Percentiles rank a stretch among this genome's conserved stretches.
phyloP scores from a whole-genome alignment of 495 filamentous ascomycete species.

The Lophiostoma macrostomum region DNA sequence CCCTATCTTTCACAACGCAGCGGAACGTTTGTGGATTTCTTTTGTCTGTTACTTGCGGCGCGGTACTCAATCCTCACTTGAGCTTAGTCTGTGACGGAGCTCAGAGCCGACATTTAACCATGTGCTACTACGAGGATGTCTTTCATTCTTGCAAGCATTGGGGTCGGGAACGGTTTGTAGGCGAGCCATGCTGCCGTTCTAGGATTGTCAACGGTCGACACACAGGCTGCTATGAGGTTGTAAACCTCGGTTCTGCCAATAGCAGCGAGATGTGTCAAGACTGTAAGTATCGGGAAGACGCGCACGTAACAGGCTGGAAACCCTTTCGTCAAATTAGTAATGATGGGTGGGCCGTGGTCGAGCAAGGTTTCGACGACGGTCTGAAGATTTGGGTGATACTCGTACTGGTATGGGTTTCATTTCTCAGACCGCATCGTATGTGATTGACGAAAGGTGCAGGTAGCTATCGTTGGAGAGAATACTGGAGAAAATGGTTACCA shows the following conservation, averaged over 20 bases:
- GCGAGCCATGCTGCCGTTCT: slow-evolving; percentile 31
- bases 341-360: slow-evolving; percentile 21
- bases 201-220: slow-evolving; percentile 21
- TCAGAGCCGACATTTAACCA: too few species aligned
- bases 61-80: too few species aligned
- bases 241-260: slow-evolving; percentile 20
- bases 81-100: too few species aligned
- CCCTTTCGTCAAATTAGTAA: slow-evolving; percentile 24
- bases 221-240: slow-evolving; percentile 20
- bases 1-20: too few species aligned
- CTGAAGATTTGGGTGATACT: neutral
- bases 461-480: neutral
- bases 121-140: slow-evolving; percentile 33
- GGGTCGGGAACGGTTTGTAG: slow-evolving; percentile 23
- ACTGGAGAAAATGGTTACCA: slow-evolving; percentile 3
- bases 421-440: too few species aligned
- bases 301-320: slow-evolving; percentile 13
- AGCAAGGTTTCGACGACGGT: slow-evolving; percentile 13
- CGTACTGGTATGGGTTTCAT: slow-evolving; percentile 5
- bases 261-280: slow-evolving; percentile 16
- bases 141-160: slow-evolving; percentile 33
- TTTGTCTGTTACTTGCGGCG: too few species aligned
- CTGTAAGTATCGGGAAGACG: slow-evolving; percentile 18
- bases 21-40: too few species aligned
- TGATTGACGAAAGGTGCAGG: neutral